Percentiles rank a stretch among this genome's conserved stretches.
Conservation (phyloP, 345 rosid species). For the Dipteronia dyeriana region DNA sequence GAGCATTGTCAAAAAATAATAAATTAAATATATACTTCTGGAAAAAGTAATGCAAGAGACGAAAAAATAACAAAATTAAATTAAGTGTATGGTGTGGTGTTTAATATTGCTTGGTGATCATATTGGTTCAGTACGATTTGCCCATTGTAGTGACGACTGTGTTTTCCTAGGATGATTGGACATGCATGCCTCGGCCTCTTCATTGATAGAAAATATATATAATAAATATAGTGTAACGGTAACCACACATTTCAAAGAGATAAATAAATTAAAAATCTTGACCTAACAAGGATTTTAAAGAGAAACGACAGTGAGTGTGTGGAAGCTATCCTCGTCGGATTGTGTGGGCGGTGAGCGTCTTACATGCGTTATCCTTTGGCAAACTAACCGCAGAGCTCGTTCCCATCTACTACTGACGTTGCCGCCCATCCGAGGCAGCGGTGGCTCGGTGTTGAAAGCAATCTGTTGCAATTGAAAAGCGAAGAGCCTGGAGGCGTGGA, state of each 20-base stretch:
- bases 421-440: background rate
- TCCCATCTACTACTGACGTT: slow-evolving; percentile 18
- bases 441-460: slow-evolving; percentile 17
- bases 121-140: too few relatives aligned
- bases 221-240: too few relatives aligned
- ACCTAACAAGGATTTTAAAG: slow-evolving; percentile 16
- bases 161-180: background rate
- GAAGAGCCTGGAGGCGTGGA: slow-evolving; percentile 35
- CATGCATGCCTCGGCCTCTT: background rate
- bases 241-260: background rate
- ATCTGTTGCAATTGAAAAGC: slow-evolving; percentile 35
- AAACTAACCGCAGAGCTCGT: slow-evolving; percentile 31
- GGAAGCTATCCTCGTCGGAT: slow-evolving; percentile 35
- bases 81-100: too few relatives aligned
- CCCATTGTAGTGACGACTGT: too few relatives aligned
- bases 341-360: slow-evolving; percentile 15
- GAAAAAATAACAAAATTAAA: too few relatives aligned
- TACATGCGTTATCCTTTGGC: slow-evolving; percentile 21
- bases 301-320: slow-evolving; percentile 32
- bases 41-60: too few relatives aligned
- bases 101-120: too few relatives aligned
- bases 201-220: too few relatives aligned
- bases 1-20: background rate
- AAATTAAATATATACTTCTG: too few relatives aligned
- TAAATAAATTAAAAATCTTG: background rate